Base-by-base conservation (phyloP, 805 yeast genomes). In the Starmerella floricola region DNA sequence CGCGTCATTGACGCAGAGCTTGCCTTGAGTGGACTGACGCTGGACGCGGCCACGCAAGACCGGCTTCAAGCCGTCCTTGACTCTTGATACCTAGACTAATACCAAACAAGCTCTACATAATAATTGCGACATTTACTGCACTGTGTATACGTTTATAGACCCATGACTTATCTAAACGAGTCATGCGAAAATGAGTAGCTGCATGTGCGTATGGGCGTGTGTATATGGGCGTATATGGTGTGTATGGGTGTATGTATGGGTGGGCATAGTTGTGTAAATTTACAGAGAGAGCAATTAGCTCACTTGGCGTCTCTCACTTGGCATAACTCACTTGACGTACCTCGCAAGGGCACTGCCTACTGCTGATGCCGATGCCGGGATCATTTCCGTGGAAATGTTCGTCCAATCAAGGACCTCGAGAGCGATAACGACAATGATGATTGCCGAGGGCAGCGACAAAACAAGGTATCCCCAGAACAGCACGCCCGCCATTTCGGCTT, bases 381-480 rank as follows among this genome's bases (percentile, higher is more conserved):
- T 8, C 8, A 8, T 4, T 19, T 29, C 30, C 1, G 16, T 20
- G 24, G 46, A 38, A 4, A 55, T 50, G 6, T 63, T 62, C 0
- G 68, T 62, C 78, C 79, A 75, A 21, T 72, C 67, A 40, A 75
- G 60, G 8, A 74, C 79, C 52, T 71, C 69, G 44, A 76, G 60
- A 46, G 75, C 66, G 10, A 68, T 50, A 5, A 72, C 75, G 6
- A 74, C 79, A 49, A 74, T 72, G 40, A 68, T 51, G 24, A 75
- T 71, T 11, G 79, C 71, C 16, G 74, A 65, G 0, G 82, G 82
- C 39, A 76, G 62, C 6, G 81, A 72, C 44, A 76, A 60, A 3
- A 76, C 64, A 15, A 69, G 79, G 48, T 76, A 76, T 8, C 80
- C 79, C 81, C 81, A 76, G 52, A 76, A 76, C 46, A 76, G 61